Evolutionary conservation across 352 stramenopile species (phyloP).

Genomic region (Pythium chondricola): DNA sequence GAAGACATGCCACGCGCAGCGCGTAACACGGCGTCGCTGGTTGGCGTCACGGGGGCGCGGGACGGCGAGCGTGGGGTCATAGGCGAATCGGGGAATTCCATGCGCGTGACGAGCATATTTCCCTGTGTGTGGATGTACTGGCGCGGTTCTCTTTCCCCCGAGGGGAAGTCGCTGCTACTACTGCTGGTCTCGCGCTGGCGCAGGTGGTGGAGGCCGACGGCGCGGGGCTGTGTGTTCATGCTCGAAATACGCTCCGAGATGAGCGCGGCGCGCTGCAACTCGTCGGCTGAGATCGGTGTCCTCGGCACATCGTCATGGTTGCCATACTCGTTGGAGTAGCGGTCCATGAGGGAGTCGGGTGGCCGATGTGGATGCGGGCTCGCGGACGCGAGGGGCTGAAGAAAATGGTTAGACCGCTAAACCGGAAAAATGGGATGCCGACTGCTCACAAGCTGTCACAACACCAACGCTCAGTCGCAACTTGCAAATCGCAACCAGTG

Average conservation of each 20-base stretch:
- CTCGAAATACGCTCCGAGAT: constrained; percentile 21
- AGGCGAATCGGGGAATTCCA: constrained; percentile 1
- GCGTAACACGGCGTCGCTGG: constrained; percentile 2
- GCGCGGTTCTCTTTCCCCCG: constrained; percentile 2
- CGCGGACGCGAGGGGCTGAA: no score
- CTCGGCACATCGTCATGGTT: constrained; percentile 19
- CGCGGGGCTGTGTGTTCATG: constrained; percentile 12
- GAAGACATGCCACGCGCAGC: constrained; percentile 4
- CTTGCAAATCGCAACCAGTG: no score
- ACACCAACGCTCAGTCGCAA: no score
- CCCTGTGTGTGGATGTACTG: constrained; percentile 15
- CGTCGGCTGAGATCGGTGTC: constrained; percentile 18
- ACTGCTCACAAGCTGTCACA: no score
- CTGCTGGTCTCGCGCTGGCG: constrained; percentile 1
- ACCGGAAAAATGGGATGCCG: no score
- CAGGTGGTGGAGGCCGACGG: constrained; percentile 16
- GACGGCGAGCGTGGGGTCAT: constrained; percentile 15
- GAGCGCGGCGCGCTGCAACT: constrained; percentile 18
- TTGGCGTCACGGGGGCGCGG: constrained; percentile 8
- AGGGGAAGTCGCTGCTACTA: constrained; percentile 3
- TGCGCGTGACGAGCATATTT: constrained; percentile 11
- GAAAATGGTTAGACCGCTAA: no score
- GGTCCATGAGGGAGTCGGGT: neutral
- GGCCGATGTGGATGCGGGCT: neutral
- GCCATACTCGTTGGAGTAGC: constrained; percentile 10